Conservation (phyloP, 2,329 filamentous ascomycete genomes). For the Fusarium agapanthi region DNA sequence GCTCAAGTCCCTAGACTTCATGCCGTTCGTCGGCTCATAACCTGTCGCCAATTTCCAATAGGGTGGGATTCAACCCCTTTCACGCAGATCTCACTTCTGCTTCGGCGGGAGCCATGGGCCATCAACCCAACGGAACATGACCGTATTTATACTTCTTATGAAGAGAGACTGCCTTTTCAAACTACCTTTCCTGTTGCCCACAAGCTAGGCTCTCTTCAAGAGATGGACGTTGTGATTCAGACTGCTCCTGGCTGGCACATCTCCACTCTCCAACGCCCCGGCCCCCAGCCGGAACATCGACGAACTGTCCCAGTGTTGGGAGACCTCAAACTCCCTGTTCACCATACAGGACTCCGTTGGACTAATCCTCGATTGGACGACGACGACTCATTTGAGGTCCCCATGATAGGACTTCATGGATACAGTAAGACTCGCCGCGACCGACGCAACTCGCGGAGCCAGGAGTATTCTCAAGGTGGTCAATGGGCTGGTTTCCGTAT, state of each 20-base stretch:
- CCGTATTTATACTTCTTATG: neutral
- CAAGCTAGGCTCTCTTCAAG: fast-evolving
- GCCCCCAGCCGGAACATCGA: neutral
- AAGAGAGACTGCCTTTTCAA: neutral
- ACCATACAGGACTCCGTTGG: neutral
- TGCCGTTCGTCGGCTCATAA: neutral
- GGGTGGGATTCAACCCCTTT: fast-evolving
- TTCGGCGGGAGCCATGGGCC: neutral
- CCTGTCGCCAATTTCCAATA: neutral
- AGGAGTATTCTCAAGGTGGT: neutral
- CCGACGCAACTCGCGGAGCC: neutral
- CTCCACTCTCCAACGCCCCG: neutral
- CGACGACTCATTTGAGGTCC: fast-evolving
- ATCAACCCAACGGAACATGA: neutral
- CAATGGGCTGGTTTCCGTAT: neutral
- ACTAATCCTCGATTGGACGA: neutral
- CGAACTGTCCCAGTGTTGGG: fast-evolving
- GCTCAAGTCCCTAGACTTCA: neutral
- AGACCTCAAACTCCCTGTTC: fast-evolving
- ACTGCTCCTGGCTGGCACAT: neutral
- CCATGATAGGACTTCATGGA: neutral
- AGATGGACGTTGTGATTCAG: neutral
- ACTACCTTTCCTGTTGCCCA: neutral
- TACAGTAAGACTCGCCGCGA: neutral
- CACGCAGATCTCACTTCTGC: fast-evolving